phyloP scores from a whole-genome alignment of 129 eudicot species.

The Arctium minus region DNA sequence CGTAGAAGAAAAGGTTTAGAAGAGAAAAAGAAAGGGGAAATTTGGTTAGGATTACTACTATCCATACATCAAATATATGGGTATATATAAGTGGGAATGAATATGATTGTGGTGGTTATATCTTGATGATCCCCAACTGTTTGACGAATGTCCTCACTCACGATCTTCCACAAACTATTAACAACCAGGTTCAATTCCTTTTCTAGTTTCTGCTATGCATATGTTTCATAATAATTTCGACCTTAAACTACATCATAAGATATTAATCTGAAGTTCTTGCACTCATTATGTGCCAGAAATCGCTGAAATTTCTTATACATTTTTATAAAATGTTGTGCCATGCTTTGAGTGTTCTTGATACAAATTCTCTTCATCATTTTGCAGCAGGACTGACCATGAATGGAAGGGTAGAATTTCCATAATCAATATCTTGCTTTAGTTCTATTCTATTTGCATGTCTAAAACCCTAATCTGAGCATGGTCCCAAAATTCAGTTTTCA shows the following conservation, averaged over 20 bases:
- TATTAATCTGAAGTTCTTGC: neutral
- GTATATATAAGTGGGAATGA: neutral
- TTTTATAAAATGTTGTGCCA: neutral
- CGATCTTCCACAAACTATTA: neutral
- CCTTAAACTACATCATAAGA: neutral
- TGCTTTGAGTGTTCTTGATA: neutral
- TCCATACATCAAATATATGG: neutral
- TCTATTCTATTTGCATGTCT: neutral
- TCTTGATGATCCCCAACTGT: neutral
- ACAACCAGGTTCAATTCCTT: neutral
- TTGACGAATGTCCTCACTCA: neutral
- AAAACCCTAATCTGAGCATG: neutral
- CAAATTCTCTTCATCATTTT: neutral
- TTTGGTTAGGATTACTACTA: neutral
- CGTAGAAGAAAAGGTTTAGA: too few species aligned
- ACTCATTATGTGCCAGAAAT: neutral
- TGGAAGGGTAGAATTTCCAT: neutral
- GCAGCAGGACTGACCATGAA: neutral
- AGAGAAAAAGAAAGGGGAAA: neutral
- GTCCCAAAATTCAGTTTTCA: constrained; percentile 16
- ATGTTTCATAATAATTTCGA: neutral
- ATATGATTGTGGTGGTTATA: neutral
- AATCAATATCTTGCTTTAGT: neutral
- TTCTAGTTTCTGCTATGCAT: neutral
- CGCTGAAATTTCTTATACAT: neutral